These are phyloP conservation scores for Globisporangium yorkense DNA, from an alignment of 352 stramenopile genomes.

Conservation along the genomic window DNA sequence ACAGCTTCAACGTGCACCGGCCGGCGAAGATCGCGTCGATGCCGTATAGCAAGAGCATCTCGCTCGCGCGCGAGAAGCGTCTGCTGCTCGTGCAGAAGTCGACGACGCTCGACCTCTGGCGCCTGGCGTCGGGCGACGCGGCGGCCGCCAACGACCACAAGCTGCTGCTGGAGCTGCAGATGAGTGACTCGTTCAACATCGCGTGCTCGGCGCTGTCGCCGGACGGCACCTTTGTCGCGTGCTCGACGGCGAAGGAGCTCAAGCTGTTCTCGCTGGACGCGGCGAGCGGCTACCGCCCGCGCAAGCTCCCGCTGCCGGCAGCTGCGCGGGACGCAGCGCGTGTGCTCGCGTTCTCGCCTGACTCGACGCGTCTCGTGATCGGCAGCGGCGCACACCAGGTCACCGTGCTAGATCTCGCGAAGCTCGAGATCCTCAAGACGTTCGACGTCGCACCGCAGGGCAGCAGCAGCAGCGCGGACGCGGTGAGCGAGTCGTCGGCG, in stretches of 20 bases:
- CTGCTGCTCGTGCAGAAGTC: conserved; percentile 72
- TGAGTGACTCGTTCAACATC: conserved; percentile 76
- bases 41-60: conserved; percentile 65
- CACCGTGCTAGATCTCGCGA: conserved; percentile 62
- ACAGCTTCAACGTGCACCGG: conserved; percentile 78
- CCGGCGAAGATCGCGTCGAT: conserved; percentile 89
- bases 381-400: conserved; percentile 60
- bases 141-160: conserved; percentile 30
- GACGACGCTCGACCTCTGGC: conserved; percentile 70
- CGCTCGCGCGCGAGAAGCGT: conserved; percentile 57
- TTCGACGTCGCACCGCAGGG: conserved; percentile 35
- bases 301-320: conserved; percentile 43
- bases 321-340: conserved; percentile 41
- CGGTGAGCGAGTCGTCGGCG: conserved; percentile 20
- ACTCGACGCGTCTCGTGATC: conserved; percentile 72
- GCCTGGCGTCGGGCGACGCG: conserved; percentile 33
- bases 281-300: conserved; percentile 34
- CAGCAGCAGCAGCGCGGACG: conserved; percentile 1
- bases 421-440: conserved; percentile 72
- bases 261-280: conserved; percentile 85
- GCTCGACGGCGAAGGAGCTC: conserved; percentile 77
- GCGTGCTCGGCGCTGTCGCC: conserved; percentile 77
- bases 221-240: conserved; percentile 82
- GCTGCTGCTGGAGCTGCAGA: conserved; percentile 75
- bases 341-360: conserved; percentile 69